Evolutionary conservation across 106 monocot genomes (phyloP).

Genomic region (Dendrobium huoshanense): DNA sequence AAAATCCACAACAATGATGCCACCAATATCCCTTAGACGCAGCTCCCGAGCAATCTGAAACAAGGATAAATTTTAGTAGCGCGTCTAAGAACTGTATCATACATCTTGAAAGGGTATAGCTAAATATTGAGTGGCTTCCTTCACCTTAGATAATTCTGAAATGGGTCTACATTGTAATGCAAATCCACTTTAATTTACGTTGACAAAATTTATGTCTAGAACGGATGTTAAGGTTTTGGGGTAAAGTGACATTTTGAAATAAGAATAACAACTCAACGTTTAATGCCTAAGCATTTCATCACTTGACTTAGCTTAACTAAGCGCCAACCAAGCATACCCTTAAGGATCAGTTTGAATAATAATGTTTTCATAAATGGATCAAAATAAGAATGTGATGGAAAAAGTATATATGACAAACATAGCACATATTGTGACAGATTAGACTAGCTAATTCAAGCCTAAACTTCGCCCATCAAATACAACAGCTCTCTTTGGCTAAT

Average conservation of each 20-base stretch:
- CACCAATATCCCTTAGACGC: constrained; percentile 91
- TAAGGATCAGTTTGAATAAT: neutral
- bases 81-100: neutral
- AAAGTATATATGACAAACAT: neutral
- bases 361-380: neutral
- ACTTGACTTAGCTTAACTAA: neutral
- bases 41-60: constrained; percentile 90
- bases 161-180: neutral
- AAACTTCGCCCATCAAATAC: too few species aligned
- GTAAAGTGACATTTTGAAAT: too few species aligned
- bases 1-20: constrained; percentile 96
- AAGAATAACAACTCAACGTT: too few species aligned
- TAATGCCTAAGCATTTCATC: too few species aligned
- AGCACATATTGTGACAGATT: neutral
- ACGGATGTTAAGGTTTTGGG: too few species aligned
- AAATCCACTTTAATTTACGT: neutral
- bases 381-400: neutral
- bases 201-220: neutral
- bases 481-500: too few species aligned
- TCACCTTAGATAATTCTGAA: too few species aligned
- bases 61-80: neutral
- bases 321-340: neutral
- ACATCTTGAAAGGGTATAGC: neutral
- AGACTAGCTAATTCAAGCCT: neutral
- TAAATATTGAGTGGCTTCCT: neutral